Evolutionary conservation across 2,329 filamentous ascomycete genomes (phyloP).

Genomic region (Tolypocladium paradoxum): DNA sequence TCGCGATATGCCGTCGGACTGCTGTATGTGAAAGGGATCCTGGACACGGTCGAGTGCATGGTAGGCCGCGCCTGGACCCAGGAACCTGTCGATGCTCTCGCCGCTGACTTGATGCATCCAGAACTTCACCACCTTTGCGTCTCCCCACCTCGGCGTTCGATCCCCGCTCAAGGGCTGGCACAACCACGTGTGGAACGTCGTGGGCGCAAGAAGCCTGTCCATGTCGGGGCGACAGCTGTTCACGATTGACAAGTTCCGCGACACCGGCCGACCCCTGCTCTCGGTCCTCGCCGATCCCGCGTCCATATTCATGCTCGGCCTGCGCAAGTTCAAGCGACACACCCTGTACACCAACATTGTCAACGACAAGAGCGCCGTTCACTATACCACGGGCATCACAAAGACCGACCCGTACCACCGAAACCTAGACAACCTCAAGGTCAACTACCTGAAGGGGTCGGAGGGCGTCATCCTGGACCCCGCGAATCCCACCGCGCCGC

Average conservation of each 20-base stretch:
- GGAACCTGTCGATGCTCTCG: background rate
- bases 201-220: constrained; percentile 72
- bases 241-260: constrained; percentile 72
- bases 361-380: constrained; percentile 73
- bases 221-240: constrained; percentile 82
- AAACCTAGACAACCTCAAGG: constrained; percentile 53
- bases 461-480: constrained; percentile 67
- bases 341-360: constrained; percentile 77
- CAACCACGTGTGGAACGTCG: constrained; percentile 66
- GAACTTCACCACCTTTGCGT: constrained; percentile 91
- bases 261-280: constrained; percentile 71
- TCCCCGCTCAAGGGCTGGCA: constrained; percentile 56
- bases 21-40: constrained; percentile 67
- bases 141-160: constrained; percentile 69
- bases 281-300: constrained; percentile 71
- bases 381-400: constrained; percentile 73
- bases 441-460: constrained; percentile 66
- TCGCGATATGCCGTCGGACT: constrained; percentile 79
- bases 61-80: constrained; percentile 27
- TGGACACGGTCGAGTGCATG: constrained; percentile 71
- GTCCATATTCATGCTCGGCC: constrained; percentile 74
- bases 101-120: constrained; percentile 18
- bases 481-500: constrained; percentile 44
- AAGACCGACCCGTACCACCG: constrained; percentile 63
- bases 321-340: constrained; percentile 65